Evolutionary conservation across 768 basidiomycete genomes (phyloP).

Genomic region (Calocera viscosa): DNA sequence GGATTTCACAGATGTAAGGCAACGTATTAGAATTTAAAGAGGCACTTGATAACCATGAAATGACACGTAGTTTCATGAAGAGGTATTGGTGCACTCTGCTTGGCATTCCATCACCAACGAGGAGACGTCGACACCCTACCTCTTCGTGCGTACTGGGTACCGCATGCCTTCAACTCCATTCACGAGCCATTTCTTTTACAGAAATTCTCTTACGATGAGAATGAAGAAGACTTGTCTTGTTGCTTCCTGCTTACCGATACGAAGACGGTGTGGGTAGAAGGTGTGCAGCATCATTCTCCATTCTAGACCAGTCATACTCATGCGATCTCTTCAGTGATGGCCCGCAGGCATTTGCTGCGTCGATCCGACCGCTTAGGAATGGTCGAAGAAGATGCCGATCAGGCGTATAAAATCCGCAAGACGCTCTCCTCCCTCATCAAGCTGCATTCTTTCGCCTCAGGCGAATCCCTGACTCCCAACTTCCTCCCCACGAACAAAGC

Average conservation of each 20-base stretch:
- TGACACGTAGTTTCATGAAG: background rate
- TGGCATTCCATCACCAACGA: conserved; percentile 61
- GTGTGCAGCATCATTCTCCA: conserved; percentile 27
- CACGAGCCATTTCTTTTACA: conserved; percentile 23
- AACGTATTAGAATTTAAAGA: background rate
- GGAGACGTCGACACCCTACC: conserved; percentile 50
- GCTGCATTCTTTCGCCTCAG: background rate
- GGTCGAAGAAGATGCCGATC: background rate
- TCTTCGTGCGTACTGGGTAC: conserved; percentile 44
- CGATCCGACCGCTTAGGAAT: background rate
- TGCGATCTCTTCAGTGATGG: conserved; percentile 14
- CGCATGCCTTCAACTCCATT: background rate
- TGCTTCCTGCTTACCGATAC: conserved; percentile 60
- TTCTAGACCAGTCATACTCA: background rate
- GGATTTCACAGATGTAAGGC: background rate
- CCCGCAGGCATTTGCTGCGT: conserved; percentile 13
- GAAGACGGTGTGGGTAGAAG: conserved; percentile 62
- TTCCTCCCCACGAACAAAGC: background rate
- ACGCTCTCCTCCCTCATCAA: background rate
- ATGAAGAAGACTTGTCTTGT: conserved; percentile 37
- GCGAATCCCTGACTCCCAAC: background rate
- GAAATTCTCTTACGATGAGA: conserved; percentile 51
- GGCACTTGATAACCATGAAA: background rate
- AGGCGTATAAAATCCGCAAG: background rate
- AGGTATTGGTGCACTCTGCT: conserved; percentile 8